Evolutionary conservation across 2,329 filamentous ascomycete species (phyloP).

Genomic region (Periconia macrospinosa): DNA sequence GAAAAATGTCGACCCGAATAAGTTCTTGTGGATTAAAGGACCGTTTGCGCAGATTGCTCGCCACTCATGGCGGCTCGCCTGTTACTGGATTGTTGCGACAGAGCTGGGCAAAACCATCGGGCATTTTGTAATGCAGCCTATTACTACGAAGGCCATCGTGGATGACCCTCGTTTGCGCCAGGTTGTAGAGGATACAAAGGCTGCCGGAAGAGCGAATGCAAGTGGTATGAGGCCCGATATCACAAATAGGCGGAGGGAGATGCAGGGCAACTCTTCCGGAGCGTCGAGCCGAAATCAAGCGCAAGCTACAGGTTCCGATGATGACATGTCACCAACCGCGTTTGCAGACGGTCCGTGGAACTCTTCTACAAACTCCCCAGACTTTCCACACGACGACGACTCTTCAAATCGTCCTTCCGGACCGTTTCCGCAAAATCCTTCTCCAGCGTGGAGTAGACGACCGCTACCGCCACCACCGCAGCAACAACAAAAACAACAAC

Average conservation of each 20-base stretch:
- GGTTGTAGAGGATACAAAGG: conserved; percentile 41
- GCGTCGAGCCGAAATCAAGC: too few species aligned
- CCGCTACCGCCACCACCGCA: conserved; percentile 6
- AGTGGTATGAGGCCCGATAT: too few species aligned
- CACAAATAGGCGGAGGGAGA: too few species aligned
- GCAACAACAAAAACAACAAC: too few species aligned
- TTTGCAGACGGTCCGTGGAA: conserved; percentile 31
- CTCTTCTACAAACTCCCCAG: conserved; percentile 20
- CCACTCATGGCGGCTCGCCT: conserved; percentile 28
- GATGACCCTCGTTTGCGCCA: conserved; percentile 46
- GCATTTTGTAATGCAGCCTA: conserved; percentile 33
- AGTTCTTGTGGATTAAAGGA: conserved; percentile 39
- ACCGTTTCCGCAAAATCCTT: conserved; percentile 2
- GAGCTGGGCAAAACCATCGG: conserved; percentile 40
- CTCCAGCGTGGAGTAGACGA: conserved; percentile 17
- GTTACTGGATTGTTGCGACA: conserved; percentile 28
- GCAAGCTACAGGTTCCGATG: conserved; percentile 25
- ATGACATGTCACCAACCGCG: conserved; percentile 46
- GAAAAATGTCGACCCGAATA: conserved; percentile 43
- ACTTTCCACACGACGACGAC: conserved; percentile 34
- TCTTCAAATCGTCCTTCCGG: conserved; percentile 3
- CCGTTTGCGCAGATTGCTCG: conserved; percentile 31
- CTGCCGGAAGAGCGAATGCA: conserved; percentile 7
- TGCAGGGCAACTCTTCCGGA: too few species aligned
- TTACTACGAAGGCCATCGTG: conserved; percentile 36